Conservation (phyloP, 192 early-diverging fungal genomes). For the Rhizophlyctis rosea region DNA sequence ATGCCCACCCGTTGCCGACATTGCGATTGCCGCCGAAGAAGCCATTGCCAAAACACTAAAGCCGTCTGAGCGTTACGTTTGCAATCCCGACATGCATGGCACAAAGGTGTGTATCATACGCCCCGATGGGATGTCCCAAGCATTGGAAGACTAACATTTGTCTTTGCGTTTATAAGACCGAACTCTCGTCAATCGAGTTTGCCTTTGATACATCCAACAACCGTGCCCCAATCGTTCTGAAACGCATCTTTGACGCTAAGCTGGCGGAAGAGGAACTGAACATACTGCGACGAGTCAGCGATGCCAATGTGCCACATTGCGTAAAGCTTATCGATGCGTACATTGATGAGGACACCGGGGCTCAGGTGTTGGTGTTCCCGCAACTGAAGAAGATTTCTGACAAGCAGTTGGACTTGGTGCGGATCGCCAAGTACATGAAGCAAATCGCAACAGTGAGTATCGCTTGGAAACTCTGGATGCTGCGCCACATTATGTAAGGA, state of each 20-base stretch:
- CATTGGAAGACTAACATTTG: too few relatives aligned
- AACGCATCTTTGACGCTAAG: slow-evolving; percentile 1
- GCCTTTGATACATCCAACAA: slow-evolving; percentile 13
- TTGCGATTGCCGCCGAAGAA: too few relatives aligned
- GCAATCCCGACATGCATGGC: too few relatives aligned
- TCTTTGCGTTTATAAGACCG: too few relatives aligned
- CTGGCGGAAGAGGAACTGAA: slow-evolving; percentile 6
- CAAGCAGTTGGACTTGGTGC: slow-evolving; percentile 10
- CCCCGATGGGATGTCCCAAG: too few relatives aligned
- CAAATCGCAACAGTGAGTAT: slow-evolving; percentile 15
- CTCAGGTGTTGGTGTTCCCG: slow-evolving; percentile 31
- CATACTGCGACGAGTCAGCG: slow-evolving; percentile 4
- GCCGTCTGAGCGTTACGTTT: too few relatives aligned
- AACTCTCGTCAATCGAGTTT: slow-evolving; percentile 7
- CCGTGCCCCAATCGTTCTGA: slow-evolving; percentile 12
- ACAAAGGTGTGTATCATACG: too few relatives aligned
- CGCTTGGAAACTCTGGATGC: too few relatives aligned
- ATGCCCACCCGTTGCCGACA: too few relatives aligned
- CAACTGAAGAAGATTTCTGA: neutral
- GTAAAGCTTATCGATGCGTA: slow-evolving; percentile 7
- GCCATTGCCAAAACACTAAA: too few relatives aligned
- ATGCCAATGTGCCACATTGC: slow-evolving; percentile 4
- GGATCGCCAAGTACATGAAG: slow-evolving; percentile 6
- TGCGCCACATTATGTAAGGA: neutral
- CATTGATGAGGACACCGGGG: neutral